Percentiles rank a stretch among this genome's conserved stretches.
Conservation (phyloP, 2,329 filamentous ascomycete genomes). For the Periconia sp. region DNA sequence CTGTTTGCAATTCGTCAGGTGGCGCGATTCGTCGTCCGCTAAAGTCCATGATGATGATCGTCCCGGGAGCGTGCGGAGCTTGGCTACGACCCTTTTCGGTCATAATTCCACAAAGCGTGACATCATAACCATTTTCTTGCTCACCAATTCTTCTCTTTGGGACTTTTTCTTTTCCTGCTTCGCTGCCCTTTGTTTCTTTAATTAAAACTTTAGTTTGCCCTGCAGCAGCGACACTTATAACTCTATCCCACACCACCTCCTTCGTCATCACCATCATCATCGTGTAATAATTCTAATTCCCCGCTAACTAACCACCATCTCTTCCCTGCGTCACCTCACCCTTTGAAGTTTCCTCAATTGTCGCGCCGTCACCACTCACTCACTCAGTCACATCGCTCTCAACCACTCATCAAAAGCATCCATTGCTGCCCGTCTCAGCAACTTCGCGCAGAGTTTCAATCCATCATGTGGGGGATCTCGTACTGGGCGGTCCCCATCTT, state of each 20-base stretch:
- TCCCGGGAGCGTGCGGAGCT: slow-evolving; percentile 5
- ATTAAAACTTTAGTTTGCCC: too few species aligned
- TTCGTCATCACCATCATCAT: background rate
- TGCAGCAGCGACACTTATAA: too few species aligned
- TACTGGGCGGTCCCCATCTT: slow-evolving; percentile 69
- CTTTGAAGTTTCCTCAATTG: background rate
- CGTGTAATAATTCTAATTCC: background rate
- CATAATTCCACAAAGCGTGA: background rate
- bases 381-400: too few species aligned
- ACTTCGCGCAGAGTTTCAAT: too few species aligned
- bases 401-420: too few species aligned
- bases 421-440: background rate
- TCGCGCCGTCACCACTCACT: too few species aligned
- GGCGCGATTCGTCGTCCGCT: background rate
- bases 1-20: background rate
- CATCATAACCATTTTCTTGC: slow-evolving; percentile 1
- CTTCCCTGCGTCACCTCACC: background rate
- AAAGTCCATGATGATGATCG: background rate
- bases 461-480: slow-evolving; percentile 44
- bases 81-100: background rate
- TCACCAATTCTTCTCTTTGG: background rate
- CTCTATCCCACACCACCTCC: too few species aligned
- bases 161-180: background rate
- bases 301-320: background rate
- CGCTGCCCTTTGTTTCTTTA: too few species aligned